Evolutionary conservation across 805 yeast species (phyloP), one percentile per base, ranked within the genome.

Genomic region (Saccharomycopsis sp.): DNA sequence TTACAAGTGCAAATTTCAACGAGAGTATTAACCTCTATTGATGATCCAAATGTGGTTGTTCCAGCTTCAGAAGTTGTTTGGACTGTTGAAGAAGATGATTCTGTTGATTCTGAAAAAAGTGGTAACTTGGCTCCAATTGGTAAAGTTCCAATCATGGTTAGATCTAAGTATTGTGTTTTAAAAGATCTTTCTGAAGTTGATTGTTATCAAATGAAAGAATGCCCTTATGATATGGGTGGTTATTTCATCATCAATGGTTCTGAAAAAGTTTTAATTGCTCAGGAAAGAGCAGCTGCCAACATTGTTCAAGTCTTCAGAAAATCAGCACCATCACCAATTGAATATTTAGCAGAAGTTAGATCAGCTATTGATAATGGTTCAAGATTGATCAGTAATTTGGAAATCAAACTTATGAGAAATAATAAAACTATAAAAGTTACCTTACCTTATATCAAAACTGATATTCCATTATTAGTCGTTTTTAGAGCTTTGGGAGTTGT

Each of bases 201-300:
- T 62, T 74, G 88, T 55, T 92, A 88, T 63, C 94, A 87, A 53
- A 74, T 92, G 57, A 88, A 92, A 62, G 99, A 92, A 64, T 92
- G 99, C 66, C 98, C 98, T 25, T 92, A 85, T 63, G 99, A 92
- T 70, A 94, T 92, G 94, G 99, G 99, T 62, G 99, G 99, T 48
- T 92, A 92, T 63, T 92, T 92, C 59, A 88, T 92, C 52, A 92
- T 92, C 57, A 92, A 92, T 66, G 99, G 99, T 54, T 86, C 96
- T 17, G 99, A 92, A 61, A 92, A 92, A 61, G 99, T 92, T 42
- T 69, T 92, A 55, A 92, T 92, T 67, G 99, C 99, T 25, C 99
- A 92, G 65, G 99, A 92, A 64, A 77, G 99, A 61, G 79, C 92
- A 45, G 97, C 99, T 12, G 99, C 98, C 36, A 92, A 92, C 58